Evolutionary conservation across 2,329 filamentous ascomycete species (phyloP).

Genomic region (Aspergillus amoenus): DNA sequence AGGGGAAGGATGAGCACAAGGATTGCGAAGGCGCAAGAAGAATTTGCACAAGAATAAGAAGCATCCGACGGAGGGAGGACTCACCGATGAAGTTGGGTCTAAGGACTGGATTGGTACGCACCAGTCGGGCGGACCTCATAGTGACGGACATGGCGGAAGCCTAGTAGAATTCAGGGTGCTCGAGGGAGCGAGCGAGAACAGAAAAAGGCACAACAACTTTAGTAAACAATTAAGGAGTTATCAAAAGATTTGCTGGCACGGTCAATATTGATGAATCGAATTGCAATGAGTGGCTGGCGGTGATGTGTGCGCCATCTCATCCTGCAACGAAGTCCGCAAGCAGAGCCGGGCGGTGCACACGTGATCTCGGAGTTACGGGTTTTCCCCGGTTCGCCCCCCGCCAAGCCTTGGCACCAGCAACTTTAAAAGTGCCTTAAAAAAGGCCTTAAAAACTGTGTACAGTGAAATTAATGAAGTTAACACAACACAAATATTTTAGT

Average conservation of each 20-base stretch:
- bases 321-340: conserved; percentile 9
- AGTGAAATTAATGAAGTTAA: too few species aligned
- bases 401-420: too few species aligned
- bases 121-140: conserved; percentile 40
- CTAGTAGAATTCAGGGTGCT: conserved; percentile 26
- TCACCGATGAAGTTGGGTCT: conserved; percentile 32
- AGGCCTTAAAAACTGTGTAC: too few species aligned
- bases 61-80: neutral
- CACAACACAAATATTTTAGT: too few species aligned
- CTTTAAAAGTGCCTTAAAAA: too few species aligned
- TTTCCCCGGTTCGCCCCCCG: neutral
- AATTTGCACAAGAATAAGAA: neutral
- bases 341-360: neutral
- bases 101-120: conserved; percentile 35
- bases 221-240: neutral
- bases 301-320: conserved; percentile 14
- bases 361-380: conserved; percentile 12
- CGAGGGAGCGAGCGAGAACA: conserved; percentile 23
- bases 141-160: conserved; percentile 38
- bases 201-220: conserved; percentile 16
- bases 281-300: conserved; percentile 4
- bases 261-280: conserved; percentile 2
- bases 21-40: neutral
- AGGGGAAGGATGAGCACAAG: neutral
- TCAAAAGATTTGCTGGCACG: neutral